Conservation (phyloP, 73 alveolate genomes). For the Tetrahymena malaccensis region DNA sequence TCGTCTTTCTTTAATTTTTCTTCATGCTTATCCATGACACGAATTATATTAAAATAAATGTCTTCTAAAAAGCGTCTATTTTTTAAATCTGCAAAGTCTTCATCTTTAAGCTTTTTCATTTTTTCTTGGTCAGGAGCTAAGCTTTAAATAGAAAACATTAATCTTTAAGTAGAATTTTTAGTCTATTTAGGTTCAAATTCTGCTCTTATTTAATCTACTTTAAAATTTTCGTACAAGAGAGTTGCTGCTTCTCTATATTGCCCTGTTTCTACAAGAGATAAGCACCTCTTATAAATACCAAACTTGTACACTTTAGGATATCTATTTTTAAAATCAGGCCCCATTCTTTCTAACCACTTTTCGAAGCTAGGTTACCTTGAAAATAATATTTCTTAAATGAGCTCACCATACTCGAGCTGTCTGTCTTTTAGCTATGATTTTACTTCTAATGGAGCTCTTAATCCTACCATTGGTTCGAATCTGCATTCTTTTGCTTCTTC, state of each 20-base stretch:
- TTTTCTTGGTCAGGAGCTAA: background rate
- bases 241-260: slow-evolving; percentile 21
- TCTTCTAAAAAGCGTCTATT: background rate
- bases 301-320: slow-evolving; percentile 22
- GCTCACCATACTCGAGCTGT: slow-evolving; percentile 11
- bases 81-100: background rate
- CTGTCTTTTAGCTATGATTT: background rate
- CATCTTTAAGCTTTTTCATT: background rate
- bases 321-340: slow-evolving; percentile 28
- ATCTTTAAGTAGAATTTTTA: background rate
- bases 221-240: background rate
- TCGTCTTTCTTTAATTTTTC: background rate
- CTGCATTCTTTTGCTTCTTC: slow-evolving; percentile 91
- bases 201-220: background rate
- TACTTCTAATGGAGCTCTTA: slow-evolving; percentile 25
- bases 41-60: background rate
- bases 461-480: slow-evolving; percentile 87
- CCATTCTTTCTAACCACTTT: slow-evolving; percentile 22
- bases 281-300: slow-evolving; percentile 22
- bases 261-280: slow-evolving; percentile 7
- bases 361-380: slow-evolving; percentile 16
- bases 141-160: background rate
- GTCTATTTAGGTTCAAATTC: background rate
- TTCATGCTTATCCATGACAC: background rate
- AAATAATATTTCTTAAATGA: background rate